Evolutionary conservation across 176 grass and related monocot species (phyloP).

Genomic region (Neostapfia colusana): DNA sequence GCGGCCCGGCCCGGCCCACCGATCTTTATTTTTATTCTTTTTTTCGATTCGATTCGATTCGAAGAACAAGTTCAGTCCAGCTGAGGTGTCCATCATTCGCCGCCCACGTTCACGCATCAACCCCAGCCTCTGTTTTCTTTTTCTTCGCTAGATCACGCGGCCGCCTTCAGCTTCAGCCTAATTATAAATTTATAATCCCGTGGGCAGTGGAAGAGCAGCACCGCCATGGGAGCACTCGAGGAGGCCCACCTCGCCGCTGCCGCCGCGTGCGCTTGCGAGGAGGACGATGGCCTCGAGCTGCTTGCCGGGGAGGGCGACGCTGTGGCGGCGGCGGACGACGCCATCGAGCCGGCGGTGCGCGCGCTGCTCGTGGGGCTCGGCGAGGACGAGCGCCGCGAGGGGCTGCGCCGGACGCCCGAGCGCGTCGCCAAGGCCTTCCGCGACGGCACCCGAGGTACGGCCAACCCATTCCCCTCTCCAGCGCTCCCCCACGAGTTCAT

Average conservation of each 20-base stretch:
- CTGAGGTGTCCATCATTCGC: no score
- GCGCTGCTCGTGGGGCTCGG: constrained; percentile 72
- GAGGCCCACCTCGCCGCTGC: constrained; percentile 63
- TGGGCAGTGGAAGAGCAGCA: no score
- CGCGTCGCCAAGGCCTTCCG: constrained; percentile 96
- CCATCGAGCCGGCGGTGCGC: constrained; percentile 61
- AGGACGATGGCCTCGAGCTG: constrained; percentile 36
- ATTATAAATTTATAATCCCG: no score
- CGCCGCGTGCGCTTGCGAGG: constrained; percentile 40
- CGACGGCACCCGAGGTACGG: constrained; percentile 78
- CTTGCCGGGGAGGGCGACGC: no score
- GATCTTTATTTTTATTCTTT: no score
- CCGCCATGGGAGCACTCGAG: constrained; percentile 72
- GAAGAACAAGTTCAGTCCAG: constrained; percentile 17
- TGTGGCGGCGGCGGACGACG: constrained; percentile 29
- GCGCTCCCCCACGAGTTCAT: not conserved
- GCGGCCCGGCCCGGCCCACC: no score
- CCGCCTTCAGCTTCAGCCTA: constrained; percentile 22
- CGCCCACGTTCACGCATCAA: no score
- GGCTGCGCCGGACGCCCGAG: constrained; percentile 70
- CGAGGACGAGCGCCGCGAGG: constrained; percentile 78
- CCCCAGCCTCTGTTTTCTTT: no score
- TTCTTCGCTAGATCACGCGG: not conserved
- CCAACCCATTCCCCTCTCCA: not conserved
- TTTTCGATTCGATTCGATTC: not conserved